Evolutionary conservation across 2,329 filamentous ascomycete genomes (phyloP).

Genomic region (Aspergillus brasiliensis): DNA sequence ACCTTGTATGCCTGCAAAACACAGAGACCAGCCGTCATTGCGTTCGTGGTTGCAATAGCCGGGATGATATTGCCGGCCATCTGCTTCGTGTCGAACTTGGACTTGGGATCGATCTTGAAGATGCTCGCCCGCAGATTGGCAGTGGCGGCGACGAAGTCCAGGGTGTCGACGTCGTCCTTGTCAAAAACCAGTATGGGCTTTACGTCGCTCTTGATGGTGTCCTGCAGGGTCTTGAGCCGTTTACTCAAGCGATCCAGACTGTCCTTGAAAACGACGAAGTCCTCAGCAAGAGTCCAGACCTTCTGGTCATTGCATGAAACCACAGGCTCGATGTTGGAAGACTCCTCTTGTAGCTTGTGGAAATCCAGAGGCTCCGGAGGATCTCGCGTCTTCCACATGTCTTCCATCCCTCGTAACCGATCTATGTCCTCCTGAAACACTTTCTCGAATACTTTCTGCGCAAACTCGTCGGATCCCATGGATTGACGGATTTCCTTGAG

Average conservation of each 20-base stretch:
- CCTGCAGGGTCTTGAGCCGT: slow-evolving; percentile 68
- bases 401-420: slow-evolving; percentile 80
- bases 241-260: slow-evolving; percentile 74
- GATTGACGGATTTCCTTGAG: slow-evolving; percentile 80
- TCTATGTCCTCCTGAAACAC: slow-evolving; percentile 86
- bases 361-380: slow-evolving; percentile 75
- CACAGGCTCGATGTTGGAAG: slow-evolving; percentile 53
- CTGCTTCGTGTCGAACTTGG: slow-evolving; percentile 95
- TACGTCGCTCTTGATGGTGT: slow-evolving; percentile 44
- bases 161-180: slow-evolving; percentile 92
- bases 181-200: slow-evolving; percentile 78
- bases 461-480: slow-evolving; percentile 76
- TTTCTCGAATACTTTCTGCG: slow-evolving; percentile 83
- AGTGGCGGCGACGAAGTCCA: slow-evolving; percentile 90
- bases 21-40: slow-evolving; percentile 89
- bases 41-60: slow-evolving; percentile 96
- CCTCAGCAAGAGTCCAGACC: slow-evolving; percentile 80
- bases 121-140: slow-evolving; percentile 85
- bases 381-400: slow-evolving; percentile 89
- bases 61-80: slow-evolving; percentile 99
- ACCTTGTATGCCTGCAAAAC: slow-evolving; percentile 69
- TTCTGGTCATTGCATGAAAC: slow-evolving; percentile 69
- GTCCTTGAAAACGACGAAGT: slow-evolving; percentile 81
- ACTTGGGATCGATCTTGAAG: slow-evolving; percentile 87
- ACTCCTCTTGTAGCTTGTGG: slow-evolving; percentile 59